phyloP scores from a whole-genome alignment of 257 asterid species.

The Solanum neorickii region DNA sequence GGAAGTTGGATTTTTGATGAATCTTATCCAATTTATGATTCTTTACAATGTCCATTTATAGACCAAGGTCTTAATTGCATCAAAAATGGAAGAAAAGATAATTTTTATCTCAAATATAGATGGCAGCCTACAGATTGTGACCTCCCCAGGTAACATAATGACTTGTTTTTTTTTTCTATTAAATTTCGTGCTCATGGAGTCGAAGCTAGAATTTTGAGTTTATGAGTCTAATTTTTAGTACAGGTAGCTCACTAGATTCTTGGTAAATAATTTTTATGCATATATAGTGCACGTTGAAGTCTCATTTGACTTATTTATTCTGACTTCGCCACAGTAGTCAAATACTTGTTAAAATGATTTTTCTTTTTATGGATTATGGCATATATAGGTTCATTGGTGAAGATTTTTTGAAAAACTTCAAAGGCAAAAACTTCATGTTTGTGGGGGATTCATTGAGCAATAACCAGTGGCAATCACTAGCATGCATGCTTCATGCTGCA shows the following conservation, averaged over 20 bases:
- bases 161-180: no score
- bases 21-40: constrained; percentile 39
- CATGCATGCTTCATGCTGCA: constrained; percentile 50
- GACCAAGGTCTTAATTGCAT: constrained; percentile 40
- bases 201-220: neutral
- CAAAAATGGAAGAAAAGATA: constrained; percentile 47
- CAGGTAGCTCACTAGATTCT: neutral
- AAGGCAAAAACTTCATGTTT: constrained; percentile 41
- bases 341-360: no score
- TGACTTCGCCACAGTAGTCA: neutral
- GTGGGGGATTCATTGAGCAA: constrained; percentile 65
- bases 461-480: constrained; percentile 61
- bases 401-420: constrained; percentile 27
- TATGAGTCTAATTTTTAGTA: neutral
- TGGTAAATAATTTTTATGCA: neutral
- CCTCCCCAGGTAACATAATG: constrained; percentile 1
- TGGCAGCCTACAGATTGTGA: constrained; percentile 58
- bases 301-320: no score
- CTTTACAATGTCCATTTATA: constrained; percentile 46
- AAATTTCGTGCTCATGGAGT: no score
- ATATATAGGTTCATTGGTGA: constrained; percentile 45
- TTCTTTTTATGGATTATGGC: neutral
- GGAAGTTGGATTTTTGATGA: constrained; percentile 62
- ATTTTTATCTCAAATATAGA: constrained; percentile 25
- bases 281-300: neutral